Base-by-base conservation (phyloP, 2,329 filamentous ascomycete species). In the Aurifilum marmelostoma region DNA sequence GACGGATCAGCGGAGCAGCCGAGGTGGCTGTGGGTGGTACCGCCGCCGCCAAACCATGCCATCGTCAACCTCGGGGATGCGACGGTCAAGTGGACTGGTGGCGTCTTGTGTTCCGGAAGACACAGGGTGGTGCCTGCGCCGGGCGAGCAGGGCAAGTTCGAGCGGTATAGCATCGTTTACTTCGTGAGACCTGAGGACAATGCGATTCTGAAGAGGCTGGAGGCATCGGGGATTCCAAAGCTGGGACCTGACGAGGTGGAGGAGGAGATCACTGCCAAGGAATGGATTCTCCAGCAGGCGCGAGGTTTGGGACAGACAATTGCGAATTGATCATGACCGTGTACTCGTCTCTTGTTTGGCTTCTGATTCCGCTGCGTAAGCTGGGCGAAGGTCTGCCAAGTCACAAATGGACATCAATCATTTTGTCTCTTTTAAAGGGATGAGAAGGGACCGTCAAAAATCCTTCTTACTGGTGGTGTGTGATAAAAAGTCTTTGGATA, bases 21-120 rank as follows among this genome's bases (percentile, higher is more conserved):
- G 1, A 8, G 67, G 41, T 80, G 79, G 79, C 71, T 73, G 3
- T 80, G 77, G 66, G 77, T 81, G 0, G 74, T 74, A 43, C 79
- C 79, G 3, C 65, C 77, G 18, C 73, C 74, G 5, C 77, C 77
- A 4, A 75, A 76, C 64, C 69, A 71, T 16, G 77, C 76, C 3
- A 77, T 81, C 27, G 75, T 81, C 32, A 80, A 81, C 68, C 72
- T 80, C 0, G 79, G 79, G 0, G 79, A 81, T 60, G 76, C 79
- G 12, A 76, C 80, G 72, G 75, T 76, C 18, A 75, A 78, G 56
- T 79, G 77, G 56, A 77, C 76, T 1, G 73, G 73, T 50, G 77
- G 78, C 1, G 52, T 79, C 37, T 69, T 80, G 27, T 74, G 75
- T 37, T 75, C 73, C 41, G 77, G 76, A 59, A 72, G 79, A n/a